phyloP scores from a whole-genome alignment of 352 stramenopile genomes.

The Globisporangium cederbergense region DNA sequence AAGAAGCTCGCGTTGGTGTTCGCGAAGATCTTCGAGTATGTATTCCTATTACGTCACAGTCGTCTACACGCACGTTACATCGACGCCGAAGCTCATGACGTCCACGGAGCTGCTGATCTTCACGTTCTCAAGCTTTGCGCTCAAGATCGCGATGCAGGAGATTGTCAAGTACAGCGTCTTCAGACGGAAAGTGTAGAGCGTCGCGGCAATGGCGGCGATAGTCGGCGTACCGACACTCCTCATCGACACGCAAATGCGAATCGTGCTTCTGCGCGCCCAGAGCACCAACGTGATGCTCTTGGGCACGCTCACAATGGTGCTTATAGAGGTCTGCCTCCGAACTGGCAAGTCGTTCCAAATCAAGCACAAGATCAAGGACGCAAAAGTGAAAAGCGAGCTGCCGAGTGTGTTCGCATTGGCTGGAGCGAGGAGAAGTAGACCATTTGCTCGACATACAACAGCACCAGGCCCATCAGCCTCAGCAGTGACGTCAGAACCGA shows the following conservation, averaged over 20 bases:
- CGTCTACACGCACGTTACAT: slow-evolving; percentile 11
- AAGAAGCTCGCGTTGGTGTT: slow-evolving; percentile 8
- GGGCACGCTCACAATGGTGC: slow-evolving; percentile 19
- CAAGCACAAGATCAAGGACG: not conserved
- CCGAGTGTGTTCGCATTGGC: not conserved
- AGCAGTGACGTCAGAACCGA: too few species aligned
- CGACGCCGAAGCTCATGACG: not conserved
- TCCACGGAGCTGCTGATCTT: slow-evolving; percentile 7
- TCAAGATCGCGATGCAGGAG: slow-evolving; percentile 23
- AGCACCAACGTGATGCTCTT: slow-evolving; percentile 21
- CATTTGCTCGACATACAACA: too few species aligned
- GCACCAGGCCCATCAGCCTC: too few species aligned
- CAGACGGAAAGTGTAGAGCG: slow-evolving; percentile 8
- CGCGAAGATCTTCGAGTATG: not conserved
- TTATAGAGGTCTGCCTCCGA: slow-evolving; percentile 26
- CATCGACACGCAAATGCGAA: slow-evolving; percentile 35
- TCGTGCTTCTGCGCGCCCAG: slow-evolving; percentile 26
- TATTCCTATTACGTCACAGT: slow-evolving; percentile 1
- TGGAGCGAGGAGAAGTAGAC: not conserved
- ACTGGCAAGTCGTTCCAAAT: slow-evolving; percentile 1
- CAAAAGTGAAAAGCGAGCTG: not conserved
- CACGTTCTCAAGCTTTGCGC: slow-evolving; percentile 9
- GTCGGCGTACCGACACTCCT: slow-evolving; percentile 32
- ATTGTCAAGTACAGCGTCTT: slow-evolving; percentile 9
- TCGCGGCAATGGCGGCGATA: slow-evolving; percentile 18